Evolutionary conservation across 192 early-diverging fungal species (phyloP).

Genomic region (Rhizophlyctis rosea): DNA sequence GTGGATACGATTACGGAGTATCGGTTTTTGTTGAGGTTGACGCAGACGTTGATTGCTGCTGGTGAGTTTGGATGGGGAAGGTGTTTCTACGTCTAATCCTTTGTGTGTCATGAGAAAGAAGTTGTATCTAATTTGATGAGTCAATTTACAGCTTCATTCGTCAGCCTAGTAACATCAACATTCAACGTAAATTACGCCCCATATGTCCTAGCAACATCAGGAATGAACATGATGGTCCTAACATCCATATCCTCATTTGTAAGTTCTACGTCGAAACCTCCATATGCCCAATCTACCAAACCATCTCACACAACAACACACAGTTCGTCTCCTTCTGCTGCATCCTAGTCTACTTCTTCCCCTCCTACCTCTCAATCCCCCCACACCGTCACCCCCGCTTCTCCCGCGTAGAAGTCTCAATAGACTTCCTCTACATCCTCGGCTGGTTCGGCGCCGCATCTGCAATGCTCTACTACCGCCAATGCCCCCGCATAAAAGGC

Average conservation of each 20-base stretch:
- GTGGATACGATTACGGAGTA: slow-evolving; percentile 27
- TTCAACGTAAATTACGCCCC: slow-evolving; percentile 46
- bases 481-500: slow-evolving; percentile 32
- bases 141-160: slow-evolving; percentile 31
- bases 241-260: slow-evolving; percentile 40
- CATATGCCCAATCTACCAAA: no score
- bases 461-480: slow-evolving; percentile 25
- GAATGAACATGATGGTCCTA: slow-evolving; percentile 45
- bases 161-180: slow-evolving; percentile 35
- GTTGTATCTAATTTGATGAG: no score
- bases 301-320: not conserved
- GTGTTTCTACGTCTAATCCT: no score
- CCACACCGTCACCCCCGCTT: slow-evolving; percentile 47
- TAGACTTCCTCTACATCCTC: slow-evolving; percentile 36
- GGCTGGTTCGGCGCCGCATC: slow-evolving; percentile 40
- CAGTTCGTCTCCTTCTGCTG: slow-evolving; percentile 47
- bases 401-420: slow-evolving; percentile 37
- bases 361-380: slow-evolving; percentile 38
- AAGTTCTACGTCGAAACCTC: not conserved
- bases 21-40: slow-evolving; percentile 27
- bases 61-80: slow-evolving; percentile 15
- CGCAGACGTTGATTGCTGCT: slow-evolving; percentile 21
- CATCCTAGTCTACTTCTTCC: slow-evolving; percentile 46
- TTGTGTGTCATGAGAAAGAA: no score
- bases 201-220: slow-evolving; percentile 35